Evolutionary conservation across 441 rosid genomes (phyloP).

Genomic region (Metrosideros polymorpha): DNA sequence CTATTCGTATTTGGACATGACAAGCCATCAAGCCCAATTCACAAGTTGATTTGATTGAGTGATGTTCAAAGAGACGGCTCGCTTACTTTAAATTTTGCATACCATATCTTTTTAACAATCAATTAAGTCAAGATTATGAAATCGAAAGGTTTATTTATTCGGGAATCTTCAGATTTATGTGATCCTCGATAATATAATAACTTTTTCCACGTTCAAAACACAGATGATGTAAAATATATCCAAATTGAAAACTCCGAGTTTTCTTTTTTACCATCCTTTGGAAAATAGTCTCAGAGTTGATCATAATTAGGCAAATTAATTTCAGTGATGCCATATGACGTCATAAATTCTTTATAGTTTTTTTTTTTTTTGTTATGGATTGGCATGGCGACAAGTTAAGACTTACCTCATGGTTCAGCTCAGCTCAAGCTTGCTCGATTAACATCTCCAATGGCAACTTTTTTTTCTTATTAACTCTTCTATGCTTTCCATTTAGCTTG

Average conservation of each 20-base stretch:
- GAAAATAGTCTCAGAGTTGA: background rate
- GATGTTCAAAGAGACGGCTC: background rate
- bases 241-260: background rate
- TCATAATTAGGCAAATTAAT: background rate
- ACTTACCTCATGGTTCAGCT: background rate
- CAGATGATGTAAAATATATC: background rate
- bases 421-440: background rate
- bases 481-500: background rate
- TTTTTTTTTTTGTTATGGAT: background rate
- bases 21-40: background rate
- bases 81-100: background rate
- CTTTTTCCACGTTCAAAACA: background rate
- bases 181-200: background rate
- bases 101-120: fast-evolving
- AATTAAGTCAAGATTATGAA: background rate
- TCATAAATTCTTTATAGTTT: background rate
- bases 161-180: background rate
- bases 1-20: fast-evolving
- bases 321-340: background rate
- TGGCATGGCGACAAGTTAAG: background rate
- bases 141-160: fast-evolving
- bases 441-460: background rate
- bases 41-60: fast-evolving
- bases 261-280: fast-evolving
- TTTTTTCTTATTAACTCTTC: background rate